Evolutionary conservation across 1,139 yeast species (phyloP), one percentile per base, ranked within the genome.

Genomic region (Candida buenavistaensis): DNA sequence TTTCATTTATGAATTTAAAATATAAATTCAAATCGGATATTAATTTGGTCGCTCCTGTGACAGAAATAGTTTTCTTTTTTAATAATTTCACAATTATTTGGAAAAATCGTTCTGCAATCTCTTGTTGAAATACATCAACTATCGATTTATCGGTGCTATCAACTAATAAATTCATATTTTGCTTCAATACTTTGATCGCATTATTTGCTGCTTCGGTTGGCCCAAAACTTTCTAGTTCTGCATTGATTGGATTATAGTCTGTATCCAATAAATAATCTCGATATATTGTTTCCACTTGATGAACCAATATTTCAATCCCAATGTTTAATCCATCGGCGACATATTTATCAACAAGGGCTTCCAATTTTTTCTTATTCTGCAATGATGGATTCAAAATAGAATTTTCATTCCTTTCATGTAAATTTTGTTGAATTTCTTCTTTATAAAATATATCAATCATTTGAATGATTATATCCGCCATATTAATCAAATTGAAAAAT

Each of bases 321-420:
- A 86, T 74, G 51, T 88, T 90, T 26, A 92, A 70, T 0, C 98
- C 98, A 52, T 84, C 88, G 0, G 97, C 98, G 16, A 92, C 97
- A 52, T 76, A 83, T 36, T 80, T 87, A 55, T 92, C 98, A 7
- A 92, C 77, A 62, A 80, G 67, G 8, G 78, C 79, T 52, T 92
- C 98, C 43, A 92, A 75, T 40, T 76, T 76, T 48, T 85, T 82
- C 55, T 92, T 92, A 26, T 80, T 80, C 51, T 88, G 92, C 32
- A 86, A 74, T 3, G 94, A 79, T 13, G 88, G 86, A 41, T 87
- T 82, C 37, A 88, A 66, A 50, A 90, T 85, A 39, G 94, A 95
- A 41, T 76, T 72, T 45, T 82, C 84, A 39, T 79, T 75, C 48
- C 79, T 80, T 16, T 88, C 78, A 16, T 82, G 72, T 28, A 75